phyloP scores from a whole-genome alignment of 352 stramenopile genomes.

The Labyrinthula sp. region DNA sequence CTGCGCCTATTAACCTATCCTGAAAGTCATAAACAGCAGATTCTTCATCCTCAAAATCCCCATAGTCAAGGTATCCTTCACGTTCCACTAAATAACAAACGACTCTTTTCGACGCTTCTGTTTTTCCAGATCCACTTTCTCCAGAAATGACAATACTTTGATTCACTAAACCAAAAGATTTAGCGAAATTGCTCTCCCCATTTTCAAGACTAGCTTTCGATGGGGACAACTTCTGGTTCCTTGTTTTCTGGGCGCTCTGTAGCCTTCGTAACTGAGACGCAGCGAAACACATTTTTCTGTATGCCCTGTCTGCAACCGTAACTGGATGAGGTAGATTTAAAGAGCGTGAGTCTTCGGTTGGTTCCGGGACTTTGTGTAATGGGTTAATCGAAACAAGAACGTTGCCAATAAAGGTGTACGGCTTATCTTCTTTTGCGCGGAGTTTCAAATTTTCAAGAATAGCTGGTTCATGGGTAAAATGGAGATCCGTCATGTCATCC shows the following conservation, averaged over 20 bases:
- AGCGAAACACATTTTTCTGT: conserved; percentile 21
- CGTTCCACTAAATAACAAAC: conserved; percentile 26
- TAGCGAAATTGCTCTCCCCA: conserved; percentile 33
- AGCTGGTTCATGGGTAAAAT: conserved; percentile 9
- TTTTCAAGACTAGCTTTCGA: too few relatives aligned
- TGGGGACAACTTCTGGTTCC: too few relatives aligned
- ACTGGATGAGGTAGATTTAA: conserved; percentile 8
- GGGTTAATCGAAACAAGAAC: conserved; percentile 25
- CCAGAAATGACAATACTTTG: conserved; percentile 74
- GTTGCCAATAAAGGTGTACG: conserved; percentile 19
- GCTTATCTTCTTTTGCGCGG: conserved; percentile 1
- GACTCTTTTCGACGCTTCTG: conserved; percentile 74
- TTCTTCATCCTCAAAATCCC: neutral
- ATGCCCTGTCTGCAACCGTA: conserved; percentile 17
- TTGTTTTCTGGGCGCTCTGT: too few relatives aligned
- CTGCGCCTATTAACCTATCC: conserved; percentile 72
- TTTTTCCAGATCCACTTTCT: conserved; percentile 78
- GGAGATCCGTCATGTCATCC: conserved; percentile 16
- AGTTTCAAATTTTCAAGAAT: conserved; percentile 15
- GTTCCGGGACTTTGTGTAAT: neutral
- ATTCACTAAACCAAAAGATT: too few relatives aligned
- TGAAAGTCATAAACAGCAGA: conserved; percentile 1
- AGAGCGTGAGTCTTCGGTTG: neutral
- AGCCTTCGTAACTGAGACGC: too few relatives aligned
- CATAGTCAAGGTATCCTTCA: neutral